A percentile compares a stretch with the other conserved stretches of the same genome.
These are phyloP conservation scores for Boletus reticuloceps DNA, from an alignment of 768 basidiomycete genomes.

Conservation along the genomic window DNA sequence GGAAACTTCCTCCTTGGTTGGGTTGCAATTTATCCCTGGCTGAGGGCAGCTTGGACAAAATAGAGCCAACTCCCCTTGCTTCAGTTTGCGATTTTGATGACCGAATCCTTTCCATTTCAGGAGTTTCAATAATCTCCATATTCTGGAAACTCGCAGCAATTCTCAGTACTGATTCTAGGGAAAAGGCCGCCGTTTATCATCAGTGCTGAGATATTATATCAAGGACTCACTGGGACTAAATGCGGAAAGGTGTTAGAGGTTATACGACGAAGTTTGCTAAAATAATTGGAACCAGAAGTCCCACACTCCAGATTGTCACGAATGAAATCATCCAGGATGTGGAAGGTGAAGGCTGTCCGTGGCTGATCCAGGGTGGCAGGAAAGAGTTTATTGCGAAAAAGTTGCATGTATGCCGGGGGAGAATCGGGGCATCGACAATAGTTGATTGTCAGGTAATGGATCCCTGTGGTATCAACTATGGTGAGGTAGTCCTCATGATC, in stretches of 20 bases:
- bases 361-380: too few species aligned
- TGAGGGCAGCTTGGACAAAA: conserved; percentile 31
- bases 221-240: background rate
- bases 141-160: conserved; percentile 14
- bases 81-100: background rate
- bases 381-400: too few species aligned
- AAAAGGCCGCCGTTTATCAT: too few species aligned
- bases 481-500: too few species aligned
- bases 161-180: conserved; percentile 16
- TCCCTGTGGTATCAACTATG: too few species aligned
- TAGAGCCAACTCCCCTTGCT: background rate
- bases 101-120: conserved; percentile 18
- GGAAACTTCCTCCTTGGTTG: too few species aligned
- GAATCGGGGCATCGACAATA: too few species aligned
- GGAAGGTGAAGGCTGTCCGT: too few species aligned
- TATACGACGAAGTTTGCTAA: background rate
- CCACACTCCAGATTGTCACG: conserved; percentile 19
- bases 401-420: too few species aligned
- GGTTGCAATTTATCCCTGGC: background rate
- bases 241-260: conserved; percentile 1
- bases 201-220: too few species aligned
- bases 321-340: too few species aligned
- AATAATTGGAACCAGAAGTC: background rate
- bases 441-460: too few species aligned
- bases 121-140: background rate